Base-by-base conservation (phyloP, 768 basidiomycete species). In the Ramaria sp. region DNA sequence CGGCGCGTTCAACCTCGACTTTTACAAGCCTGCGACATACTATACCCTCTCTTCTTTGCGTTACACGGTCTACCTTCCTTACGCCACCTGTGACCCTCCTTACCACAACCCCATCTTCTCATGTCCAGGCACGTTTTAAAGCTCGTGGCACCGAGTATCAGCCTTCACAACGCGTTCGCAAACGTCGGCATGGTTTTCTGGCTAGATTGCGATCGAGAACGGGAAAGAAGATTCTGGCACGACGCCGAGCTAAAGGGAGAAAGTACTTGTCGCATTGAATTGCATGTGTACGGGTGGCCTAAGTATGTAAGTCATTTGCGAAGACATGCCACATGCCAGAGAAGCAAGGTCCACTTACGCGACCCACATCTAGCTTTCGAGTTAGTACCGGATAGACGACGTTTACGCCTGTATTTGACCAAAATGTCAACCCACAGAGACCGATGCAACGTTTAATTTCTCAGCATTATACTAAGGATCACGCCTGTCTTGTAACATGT, bases 141-240 rank as follows among this genome's bases (percentile, higher is more conserved):
- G 78, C 85, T 30, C 80, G 82, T 45, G 94, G 94, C 45, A 79
- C 82, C n/a, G 91, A 94, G 70, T 98, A 97, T 64, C 94, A 97
- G 68, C 94, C 94, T n/a, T 91, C 88, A 0, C 92, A 95, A 69
- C 79, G 93, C 42, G 89, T 88, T 66, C 75, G 94, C 62, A 98
- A 98, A 75, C 78, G 91, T 63, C 91, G 86, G 67, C 88, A 91
- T 66, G 94, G 94, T 6, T 98, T 95, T 70, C 77, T 98, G 34
- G 79, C 85, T 0, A 73, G 93, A 59, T 82, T 86, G 68, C 77
- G 78, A 62, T 80, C 76, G 9, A 76, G 78, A 22, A 74, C 79
- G 37, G 92, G 91, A 2, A 79, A 84, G 61, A 89, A 79, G 63
- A 79, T 90, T 43, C 72, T 97, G 52, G 76, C 69, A 22, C 76